These are phyloP conservation scores for Beauveria brongniartii DNA, from an alignment of 2,329 filamentous ascomycete species.

Conservation along the genomic window DNA sequence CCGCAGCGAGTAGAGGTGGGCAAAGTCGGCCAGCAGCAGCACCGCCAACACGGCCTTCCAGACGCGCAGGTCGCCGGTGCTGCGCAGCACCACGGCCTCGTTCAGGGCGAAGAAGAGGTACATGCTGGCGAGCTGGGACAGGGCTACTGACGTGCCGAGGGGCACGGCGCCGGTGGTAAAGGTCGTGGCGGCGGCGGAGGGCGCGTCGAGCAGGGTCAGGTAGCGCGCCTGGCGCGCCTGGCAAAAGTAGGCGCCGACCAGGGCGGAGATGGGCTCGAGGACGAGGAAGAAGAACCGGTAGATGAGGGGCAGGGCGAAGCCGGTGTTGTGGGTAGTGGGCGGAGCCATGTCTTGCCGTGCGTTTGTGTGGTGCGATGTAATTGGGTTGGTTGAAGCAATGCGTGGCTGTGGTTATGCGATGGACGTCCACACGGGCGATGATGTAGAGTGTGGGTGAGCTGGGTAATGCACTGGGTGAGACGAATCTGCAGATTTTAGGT, in stretches of 20 bases:
- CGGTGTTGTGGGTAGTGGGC: constrained; percentile 12
- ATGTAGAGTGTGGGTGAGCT: no score
- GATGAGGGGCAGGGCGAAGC: constrained; percentile 44
- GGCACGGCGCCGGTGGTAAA: constrained; percentile 32
- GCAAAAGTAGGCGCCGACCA: constrained; percentile 44
- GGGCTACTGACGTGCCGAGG: constrained; percentile 53
- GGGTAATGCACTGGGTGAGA: no score
- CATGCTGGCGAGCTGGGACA: constrained; percentile 70
- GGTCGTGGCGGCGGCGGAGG: constrained; percentile 33
- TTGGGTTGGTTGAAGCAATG: no score
- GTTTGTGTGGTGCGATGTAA: no score
- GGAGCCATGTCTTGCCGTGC: no score
- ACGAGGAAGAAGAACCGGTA: constrained; percentile 71
- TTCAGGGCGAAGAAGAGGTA: constrained; percentile 72
- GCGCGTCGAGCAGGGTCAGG: constrained; percentile 53
- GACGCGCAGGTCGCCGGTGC: constrained; percentile 58
- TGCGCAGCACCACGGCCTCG: constrained; percentile 66
- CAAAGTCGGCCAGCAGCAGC: constrained; percentile 66
- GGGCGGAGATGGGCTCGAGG: constrained; percentile 53
- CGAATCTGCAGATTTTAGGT: no score
- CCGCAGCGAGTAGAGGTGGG: constrained; percentile 61
- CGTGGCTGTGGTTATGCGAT: no score
- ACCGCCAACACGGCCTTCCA: constrained; percentile 61
- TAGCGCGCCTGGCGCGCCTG: constrained; percentile 47
- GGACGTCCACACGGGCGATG: no score